phyloP scores from a whole-genome alignment of 371 early-diverging fungal species.

The Rhizomucor pusillus region DNA sequence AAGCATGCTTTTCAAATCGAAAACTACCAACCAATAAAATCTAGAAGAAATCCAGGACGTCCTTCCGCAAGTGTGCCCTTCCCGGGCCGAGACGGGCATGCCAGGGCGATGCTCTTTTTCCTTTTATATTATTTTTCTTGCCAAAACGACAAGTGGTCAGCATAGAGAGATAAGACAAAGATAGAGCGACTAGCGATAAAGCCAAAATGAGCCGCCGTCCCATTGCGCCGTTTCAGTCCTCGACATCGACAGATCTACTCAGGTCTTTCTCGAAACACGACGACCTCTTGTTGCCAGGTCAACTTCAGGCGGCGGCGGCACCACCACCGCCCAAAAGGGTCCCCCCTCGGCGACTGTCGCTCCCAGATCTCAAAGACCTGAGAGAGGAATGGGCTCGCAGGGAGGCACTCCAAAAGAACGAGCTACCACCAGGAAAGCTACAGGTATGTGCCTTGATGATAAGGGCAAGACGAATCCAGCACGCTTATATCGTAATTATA shows the following conservation, averaged over 20 bases:
- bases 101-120: too few species aligned
- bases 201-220: too few species aligned
- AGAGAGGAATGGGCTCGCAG: constrained; percentile 28
- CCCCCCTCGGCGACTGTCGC: constrained; percentile 24
- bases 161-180: background rate
- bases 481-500: constrained; percentile 1
- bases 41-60: background rate
- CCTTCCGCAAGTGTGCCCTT: background rate
- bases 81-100: too few species aligned
- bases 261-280: background rate
- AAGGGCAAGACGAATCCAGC: background rate
- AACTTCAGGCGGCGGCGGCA: too few species aligned
- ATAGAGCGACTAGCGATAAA: too few species aligned
- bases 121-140: background rate
- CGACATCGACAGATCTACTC: too few species aligned
- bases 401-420: constrained; percentile 11
- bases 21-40: too few species aligned
- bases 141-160: background rate
- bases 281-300: background rate
- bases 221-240: too few species aligned
- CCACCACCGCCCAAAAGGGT: background rate
- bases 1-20: too few species aligned
- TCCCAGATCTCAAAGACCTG: constrained; percentile 31
- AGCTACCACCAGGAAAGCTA: constrained; percentile 22
- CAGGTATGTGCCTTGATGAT: constrained; percentile 19